phyloP scores from a whole-genome alignment of 2,329 filamentous ascomycete genomes.

The Fusarium sp. region DNA sequence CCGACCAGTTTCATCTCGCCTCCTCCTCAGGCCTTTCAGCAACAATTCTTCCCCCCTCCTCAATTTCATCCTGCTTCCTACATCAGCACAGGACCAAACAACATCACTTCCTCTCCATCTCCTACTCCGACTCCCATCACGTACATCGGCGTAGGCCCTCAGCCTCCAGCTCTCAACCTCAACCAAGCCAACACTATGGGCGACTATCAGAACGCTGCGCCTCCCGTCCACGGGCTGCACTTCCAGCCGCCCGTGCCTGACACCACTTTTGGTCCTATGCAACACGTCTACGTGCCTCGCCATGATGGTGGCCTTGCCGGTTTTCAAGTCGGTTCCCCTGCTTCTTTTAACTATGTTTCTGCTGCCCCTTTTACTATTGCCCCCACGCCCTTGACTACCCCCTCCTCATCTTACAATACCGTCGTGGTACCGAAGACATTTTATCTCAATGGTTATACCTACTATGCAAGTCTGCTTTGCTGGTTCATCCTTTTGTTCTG shows the following conservation, averaged over 20 bases:
- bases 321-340: slow-evolving; percentile 51
- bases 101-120: neutral
- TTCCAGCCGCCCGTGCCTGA: slow-evolving; percentile 71
- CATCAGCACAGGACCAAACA: slow-evolving; percentile 21
- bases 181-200: slow-evolving; percentile 43
- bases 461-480: slow-evolving; percentile 55
- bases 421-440: slow-evolving; percentile 51
- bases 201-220: slow-evolving; percentile 58
- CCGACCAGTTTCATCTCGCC: slow-evolving; percentile 34
- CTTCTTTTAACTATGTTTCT: slow-evolving; percentile 46
- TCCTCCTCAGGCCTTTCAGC: slow-evolving; percentile 25
- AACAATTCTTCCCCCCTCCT: slow-evolving; percentile 17
- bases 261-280: slow-evolving; percentile 66
- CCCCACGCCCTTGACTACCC: slow-evolving; percentile 39
- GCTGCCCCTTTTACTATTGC: slow-evolving; percentile 37
- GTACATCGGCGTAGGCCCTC: slow-evolving; percentile 46
- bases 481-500: slow-evolving; percentile 1
- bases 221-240: slow-evolving; percentile 58
- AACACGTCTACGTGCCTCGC: slow-evolving; percentile 67
- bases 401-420: slow-evolving; percentile 45
- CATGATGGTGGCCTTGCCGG: slow-evolving; percentile 55
- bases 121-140: slow-evolving; percentile 35
- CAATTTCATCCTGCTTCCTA: slow-evolving; percentile 31
- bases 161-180: slow-evolving; percentile 44
- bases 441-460: slow-evolving; percentile 50